Conservation (phyloP, 2,329 filamentous ascomycete genomes). For the Aureobasidium leucospermi region DNA sequence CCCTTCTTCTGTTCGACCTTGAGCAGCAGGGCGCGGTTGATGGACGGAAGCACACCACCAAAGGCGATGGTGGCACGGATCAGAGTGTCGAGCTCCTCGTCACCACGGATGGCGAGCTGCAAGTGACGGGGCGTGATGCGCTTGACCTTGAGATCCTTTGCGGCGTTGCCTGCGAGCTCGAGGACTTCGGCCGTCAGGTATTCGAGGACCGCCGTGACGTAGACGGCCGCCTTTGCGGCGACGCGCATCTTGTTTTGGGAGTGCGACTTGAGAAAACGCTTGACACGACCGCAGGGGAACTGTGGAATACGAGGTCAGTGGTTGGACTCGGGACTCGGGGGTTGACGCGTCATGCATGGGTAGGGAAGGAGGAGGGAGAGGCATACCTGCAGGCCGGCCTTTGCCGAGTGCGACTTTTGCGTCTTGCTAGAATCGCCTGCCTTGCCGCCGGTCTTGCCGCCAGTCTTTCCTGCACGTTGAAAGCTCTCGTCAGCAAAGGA, state of each 20-base stretch:
- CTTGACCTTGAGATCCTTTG: conserved; percentile 99
- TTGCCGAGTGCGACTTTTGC: conserved; percentile 87
- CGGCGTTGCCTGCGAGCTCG: conserved; percentile 94
- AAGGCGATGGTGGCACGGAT: conserved; percentile 98
- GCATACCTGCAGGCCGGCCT: conserved; percentile 89
- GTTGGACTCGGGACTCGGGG: not conserved
- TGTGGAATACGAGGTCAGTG: conserved; percentile 33
- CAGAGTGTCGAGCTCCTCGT: conserved; percentile 95
- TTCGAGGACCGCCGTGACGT: conserved; percentile 95
- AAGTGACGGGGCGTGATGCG: conserved; percentile 97
- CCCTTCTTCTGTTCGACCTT: conserved; percentile 99
- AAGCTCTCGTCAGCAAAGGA: conserved; percentile 22
- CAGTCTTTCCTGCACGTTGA: conserved; percentile 44
- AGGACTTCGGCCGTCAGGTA: conserved; percentile 97
- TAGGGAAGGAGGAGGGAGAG: not conserved
- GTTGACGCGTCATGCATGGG: conserved; percentile 25
- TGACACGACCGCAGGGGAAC: conserved; percentile 99
- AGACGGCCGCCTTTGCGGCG: conserved; percentile 95
- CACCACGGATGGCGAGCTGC: conserved; percentile 94
- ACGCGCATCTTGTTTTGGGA: conserved; percentile 99
- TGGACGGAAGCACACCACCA: conserved; percentile 95
- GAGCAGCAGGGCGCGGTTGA: conserved; percentile 91
- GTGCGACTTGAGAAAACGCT: conserved; percentile 99
- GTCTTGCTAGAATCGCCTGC: conserved; percentile 70
- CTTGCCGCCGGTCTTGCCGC: conserved; percentile 87